Evolutionary conservation across 2,329 filamentous ascomycete species (phyloP).

Genomic region (Nothophaeocryptopus gaeumannii): DNA sequence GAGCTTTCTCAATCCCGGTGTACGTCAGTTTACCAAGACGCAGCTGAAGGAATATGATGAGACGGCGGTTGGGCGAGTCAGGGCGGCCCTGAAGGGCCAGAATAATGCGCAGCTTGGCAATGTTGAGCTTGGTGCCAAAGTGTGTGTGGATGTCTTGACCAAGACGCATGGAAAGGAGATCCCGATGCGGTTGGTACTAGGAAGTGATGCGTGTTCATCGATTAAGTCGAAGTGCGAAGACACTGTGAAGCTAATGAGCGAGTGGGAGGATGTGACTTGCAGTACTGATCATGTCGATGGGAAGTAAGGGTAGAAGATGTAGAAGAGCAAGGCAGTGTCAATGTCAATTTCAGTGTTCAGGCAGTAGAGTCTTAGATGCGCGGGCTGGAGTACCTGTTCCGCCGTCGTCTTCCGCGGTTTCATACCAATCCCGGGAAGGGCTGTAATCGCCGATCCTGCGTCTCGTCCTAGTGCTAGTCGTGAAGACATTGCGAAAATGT

Average conservation of each 20-base stretch:
- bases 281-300: conserved; percentile 17
- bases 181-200: conserved; percentile 55
- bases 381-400: too few relatives aligned
- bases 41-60: conserved; percentile 34
- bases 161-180: conserved; percentile 49
- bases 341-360: too few relatives aligned
- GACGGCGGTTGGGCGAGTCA: conserved; percentile 34
- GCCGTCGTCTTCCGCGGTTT: too few relatives aligned
- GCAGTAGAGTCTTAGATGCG: too few relatives aligned
- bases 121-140: conserved; percentile 51
- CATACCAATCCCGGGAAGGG: too few relatives aligned
- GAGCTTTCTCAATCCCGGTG: conserved; percentile 42
- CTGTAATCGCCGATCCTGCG: too few relatives aligned
- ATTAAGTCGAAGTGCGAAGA: conserved; percentile 45
- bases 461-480: too few relatives aligned
- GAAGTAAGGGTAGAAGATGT: background rate
- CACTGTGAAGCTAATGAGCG: conserved; percentile 46
- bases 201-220: conserved; percentile 42
- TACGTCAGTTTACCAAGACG: conserved; percentile 11
- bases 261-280: conserved; percentile 49
- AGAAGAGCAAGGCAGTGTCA: too few relatives aligned
- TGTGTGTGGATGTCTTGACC: conserved; percentile 57
- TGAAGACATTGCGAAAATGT: too few relatives aligned
- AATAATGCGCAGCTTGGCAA: conserved; percentile 57
- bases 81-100: conserved; percentile 34